Conservation (phyloP, 2,329 filamentous ascomycete species). For the Monilinia fructicola region DNA sequence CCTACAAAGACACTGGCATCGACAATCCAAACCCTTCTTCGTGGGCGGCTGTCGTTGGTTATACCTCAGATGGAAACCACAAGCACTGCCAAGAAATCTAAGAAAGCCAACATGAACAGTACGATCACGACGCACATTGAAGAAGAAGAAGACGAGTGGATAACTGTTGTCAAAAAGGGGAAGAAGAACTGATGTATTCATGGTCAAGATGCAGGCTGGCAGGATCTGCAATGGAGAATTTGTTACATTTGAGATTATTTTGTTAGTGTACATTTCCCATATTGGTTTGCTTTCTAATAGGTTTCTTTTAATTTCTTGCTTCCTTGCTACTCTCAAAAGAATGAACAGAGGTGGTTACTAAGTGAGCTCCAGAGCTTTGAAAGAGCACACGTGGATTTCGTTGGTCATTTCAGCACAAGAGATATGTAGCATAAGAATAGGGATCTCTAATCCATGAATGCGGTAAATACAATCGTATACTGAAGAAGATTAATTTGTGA, state of each 20-base stretch:
- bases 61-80: neutral
- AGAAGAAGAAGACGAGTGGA: slow-evolving; percentile 10
- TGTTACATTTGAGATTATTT: neutral
- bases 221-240: neutral
- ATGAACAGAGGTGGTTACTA: neutral
- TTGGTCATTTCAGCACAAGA: neutral
- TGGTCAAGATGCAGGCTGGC: neutral
- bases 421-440: neutral
- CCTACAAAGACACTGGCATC: neutral
- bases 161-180: slow-evolving; percentile 18
- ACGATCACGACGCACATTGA: neutral
- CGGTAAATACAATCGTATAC: neutral
- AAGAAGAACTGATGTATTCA: slow-evolving; percentile 13
- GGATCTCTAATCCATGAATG: neutral
- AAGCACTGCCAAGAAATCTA: neutral
- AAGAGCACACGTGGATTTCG: neutral
- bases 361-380: neutral
- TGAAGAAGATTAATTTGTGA: neutral
- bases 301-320: neutral
- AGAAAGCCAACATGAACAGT: neutral
- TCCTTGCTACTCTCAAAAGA: neutral
- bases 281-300: neutral
- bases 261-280: neutral
- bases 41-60: neutral
- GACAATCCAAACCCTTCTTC: neutral